Evolutionary conservation across 1,139 yeast species (phyloP).

Genomic region (Protomyces gravidus): DNA sequence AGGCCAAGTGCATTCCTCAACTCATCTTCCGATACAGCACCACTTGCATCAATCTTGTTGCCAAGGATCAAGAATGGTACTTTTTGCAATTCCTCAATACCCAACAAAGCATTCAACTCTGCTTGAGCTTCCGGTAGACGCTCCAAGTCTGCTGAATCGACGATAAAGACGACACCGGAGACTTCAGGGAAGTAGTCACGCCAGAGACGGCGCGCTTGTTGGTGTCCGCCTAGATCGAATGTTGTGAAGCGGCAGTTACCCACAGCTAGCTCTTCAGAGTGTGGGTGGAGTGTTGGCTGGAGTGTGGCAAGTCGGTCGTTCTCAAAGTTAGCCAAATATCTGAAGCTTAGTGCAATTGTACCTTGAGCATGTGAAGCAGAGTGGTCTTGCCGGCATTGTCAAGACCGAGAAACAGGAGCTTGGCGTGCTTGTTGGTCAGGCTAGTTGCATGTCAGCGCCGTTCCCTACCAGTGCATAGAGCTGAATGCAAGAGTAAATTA

Average conservation of each 20-base stretch:
- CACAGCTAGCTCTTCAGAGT: constrained; percentile 94
- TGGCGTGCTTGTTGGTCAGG: constrained; percentile 96
- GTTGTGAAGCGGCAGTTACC: constrained; percentile 97
- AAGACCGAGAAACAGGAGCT: constrained; percentile 86
- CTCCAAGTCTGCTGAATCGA: constrained; percentile 94
- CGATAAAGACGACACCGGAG: constrained; percentile 91
- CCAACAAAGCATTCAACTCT: constrained; percentile 86
- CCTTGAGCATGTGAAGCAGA: constrained; percentile 85
- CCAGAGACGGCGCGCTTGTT: constrained; percentile 98
- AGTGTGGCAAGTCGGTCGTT: constrained; percentile 96
- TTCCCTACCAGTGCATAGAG: no score
- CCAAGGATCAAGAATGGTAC: constrained; percentile 95
- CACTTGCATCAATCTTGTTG: constrained; percentile 90
- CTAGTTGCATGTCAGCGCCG: constrained; percentile 45
- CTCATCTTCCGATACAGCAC: constrained; percentile 93
- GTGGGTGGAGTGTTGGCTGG: constrained; percentile 96
- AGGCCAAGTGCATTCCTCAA: constrained; percentile 86
- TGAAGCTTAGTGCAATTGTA: constrained; percentile 14
- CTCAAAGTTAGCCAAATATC: constrained; percentile 36
- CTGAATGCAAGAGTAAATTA: constrained; percentile 51
- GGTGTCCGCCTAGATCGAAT: constrained; percentile 97
- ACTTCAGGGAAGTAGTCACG: constrained; percentile 99
- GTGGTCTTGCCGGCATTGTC: constrained; percentile 99
- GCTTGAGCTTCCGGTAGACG: constrained; percentile 92
- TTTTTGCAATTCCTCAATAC: constrained; percentile 78